Evolutionary conservation across 164 flowering plant genomes (phyloP).

Genomic region (Chimonanthus salicifolius): DNA sequence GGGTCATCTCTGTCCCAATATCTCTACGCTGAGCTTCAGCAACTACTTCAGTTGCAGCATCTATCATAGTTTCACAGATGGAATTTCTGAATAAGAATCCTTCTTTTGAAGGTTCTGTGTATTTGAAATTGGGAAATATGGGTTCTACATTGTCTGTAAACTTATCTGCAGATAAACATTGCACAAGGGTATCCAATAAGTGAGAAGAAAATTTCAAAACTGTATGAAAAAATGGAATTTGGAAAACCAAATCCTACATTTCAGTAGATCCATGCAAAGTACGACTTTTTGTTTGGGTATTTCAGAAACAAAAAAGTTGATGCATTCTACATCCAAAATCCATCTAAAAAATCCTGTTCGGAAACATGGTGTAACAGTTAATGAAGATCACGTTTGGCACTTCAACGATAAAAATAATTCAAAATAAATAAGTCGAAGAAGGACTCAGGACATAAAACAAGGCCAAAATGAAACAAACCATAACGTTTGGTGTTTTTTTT

Average conservation of each 20-base stretch:
- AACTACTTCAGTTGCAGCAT: constrained; percentile 38
- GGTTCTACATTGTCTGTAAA: constrained; percentile 60
- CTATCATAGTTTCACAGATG: constrained; percentile 38
- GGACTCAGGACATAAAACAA: too few species aligned
- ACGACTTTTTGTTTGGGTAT: not conserved
- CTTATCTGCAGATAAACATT: constrained; percentile 51
- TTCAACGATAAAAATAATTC: too few species aligned
- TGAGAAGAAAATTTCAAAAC: not conserved
- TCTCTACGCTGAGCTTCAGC: constrained; percentile 54
- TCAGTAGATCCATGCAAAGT: not conserved
- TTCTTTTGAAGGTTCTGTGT: constrained; percentile 61
- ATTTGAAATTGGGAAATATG: constrained; percentile 34
- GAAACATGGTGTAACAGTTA: too few species aligned
- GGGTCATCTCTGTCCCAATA: constrained; percentile 91
- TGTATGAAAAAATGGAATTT: not conserved
- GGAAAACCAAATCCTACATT: not conserved
- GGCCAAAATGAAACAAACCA: too few species aligned
- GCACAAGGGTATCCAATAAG: not conserved
- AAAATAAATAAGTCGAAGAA: too few species aligned
- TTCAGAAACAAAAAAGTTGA: not conserved
- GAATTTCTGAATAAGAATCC: constrained; percentile 53
- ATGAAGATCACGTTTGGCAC: too few species aligned
- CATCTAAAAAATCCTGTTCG: too few species aligned
- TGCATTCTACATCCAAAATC: not conserved
- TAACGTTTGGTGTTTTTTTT: too few species aligned